Percentiles rank a stretch among this genome's conserved stretches.
These are phyloP conservation scores for Populus davidiana DNA, from an alignment of 345 rosid species.

Conservation along the genomic window DNA sequence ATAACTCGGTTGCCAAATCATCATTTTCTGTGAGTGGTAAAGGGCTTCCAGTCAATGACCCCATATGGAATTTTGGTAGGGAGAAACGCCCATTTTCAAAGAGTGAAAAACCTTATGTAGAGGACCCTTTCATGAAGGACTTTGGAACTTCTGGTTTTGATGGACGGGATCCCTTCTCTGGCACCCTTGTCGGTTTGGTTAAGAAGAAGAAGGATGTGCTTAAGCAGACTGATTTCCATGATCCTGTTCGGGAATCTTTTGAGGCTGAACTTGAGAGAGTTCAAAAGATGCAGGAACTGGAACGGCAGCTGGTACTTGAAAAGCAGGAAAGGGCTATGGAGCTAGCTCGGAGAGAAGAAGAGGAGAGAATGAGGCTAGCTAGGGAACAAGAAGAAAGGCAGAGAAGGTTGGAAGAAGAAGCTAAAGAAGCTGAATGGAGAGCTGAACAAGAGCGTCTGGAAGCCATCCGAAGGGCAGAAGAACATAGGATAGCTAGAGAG, in stretches of 20 bases:
- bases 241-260: slow-evolving; percentile 92
- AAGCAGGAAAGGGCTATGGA: slow-evolving; percentile 88
- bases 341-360: slow-evolving; percentile 81
- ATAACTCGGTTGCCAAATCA: slow-evolving; percentile 38
- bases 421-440: slow-evolving; percentile 84
- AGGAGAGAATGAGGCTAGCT: slow-evolving; percentile 67
- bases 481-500: slow-evolving; percentile 80
- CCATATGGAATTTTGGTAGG: slow-evolving; percentile 49
- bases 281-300: slow-evolving; percentile 94
- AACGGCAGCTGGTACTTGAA: slow-evolving; percentile 62
- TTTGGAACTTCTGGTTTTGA: slow-evolving; percentile 55
- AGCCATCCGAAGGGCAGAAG: slow-evolving; percentile 70
- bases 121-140: slow-evolving; percentile 63
- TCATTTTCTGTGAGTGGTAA: slow-evolving; percentile 46
- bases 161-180: slow-evolving; percentile 71
- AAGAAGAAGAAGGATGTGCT: slow-evolving; percentile 76
- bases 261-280: slow-evolving; percentile 99
- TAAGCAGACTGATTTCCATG: slow-evolving; percentile 78
- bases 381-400: slow-evolving; percentile 77
- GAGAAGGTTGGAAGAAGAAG: slow-evolving; percentile 80
- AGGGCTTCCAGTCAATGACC: slow-evolving; percentile 44
- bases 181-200: slow-evolving; percentile 57
- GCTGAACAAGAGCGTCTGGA: slow-evolving; percentile 81
- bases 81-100: slow-evolving; percentile 59
- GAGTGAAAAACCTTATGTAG: slow-evolving; percentile 65